Evolutionary conservation across 1,139 yeast genomes (phyloP), one percentile per base, ranked within the genome.

Genomic region (Suhomyces bolitotheri): DNA sequence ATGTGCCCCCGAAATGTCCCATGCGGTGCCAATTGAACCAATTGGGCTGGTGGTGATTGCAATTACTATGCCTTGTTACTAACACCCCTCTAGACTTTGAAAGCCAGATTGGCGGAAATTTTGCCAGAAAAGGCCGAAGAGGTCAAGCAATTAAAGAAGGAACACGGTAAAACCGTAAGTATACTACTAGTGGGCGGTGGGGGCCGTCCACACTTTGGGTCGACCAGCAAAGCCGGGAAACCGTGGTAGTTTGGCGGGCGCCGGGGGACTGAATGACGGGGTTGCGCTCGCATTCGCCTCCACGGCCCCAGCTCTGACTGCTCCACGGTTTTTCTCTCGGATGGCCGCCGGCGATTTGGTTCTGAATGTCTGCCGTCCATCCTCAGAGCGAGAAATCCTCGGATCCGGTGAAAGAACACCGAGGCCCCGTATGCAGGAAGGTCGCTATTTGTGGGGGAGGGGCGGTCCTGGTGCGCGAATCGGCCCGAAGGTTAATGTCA

Each of bases 41-140:
- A n/a, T n/a, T n/a, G n/a, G 8, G 20, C 20, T 17, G 20, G 20
- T 6, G 20, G 8, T 17, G 20, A 6, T 17, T 8, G 20, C 20
- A 6, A 8, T 17, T 17, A 8, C 20, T 8, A 8, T 17, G 20
- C 20, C 7, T 17, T 34, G 36, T 41, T 43, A 53, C 58, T 41
- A 43, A 40, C 47, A n/a, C n/a, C n/a, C n/a, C 15, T 34, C 22
- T 28, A 49, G 59, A 83, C 96, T 50, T 76, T 90, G 54, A 90
- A 90, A 69, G 95, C 89, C 70, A 82, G 95, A 63, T 89, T 92
- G 64, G 95, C 90, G 39, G 96, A 88, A 62, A 76, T 87, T 53
- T 78, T 89, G 62, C 98, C 98, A 52, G 88, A 78, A 57, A 87
- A 86, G 75, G 86, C 85, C 49, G 97, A 88, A 64, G 86, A 88